Evolutionary conservation across 129 eudicot species (phyloP), one percentile per base, ranked within the genome.

Genomic region (Flaveria sonorensis): DNA sequence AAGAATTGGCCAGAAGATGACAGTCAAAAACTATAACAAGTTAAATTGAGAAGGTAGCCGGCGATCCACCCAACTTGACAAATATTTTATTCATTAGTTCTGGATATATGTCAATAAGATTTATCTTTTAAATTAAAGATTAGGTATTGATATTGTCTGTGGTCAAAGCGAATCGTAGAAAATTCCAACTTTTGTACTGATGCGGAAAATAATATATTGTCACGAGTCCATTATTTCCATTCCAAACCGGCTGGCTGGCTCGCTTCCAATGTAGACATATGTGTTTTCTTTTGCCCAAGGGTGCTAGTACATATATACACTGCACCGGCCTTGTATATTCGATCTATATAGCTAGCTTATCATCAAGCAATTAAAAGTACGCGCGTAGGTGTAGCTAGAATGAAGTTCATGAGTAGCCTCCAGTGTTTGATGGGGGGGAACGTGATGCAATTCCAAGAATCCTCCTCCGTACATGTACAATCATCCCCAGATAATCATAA

Each of bases 371-470:
- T 32, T 32, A 32, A 32, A 32, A 4, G 39, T 32, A 32, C 39
- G 32, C 32, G 32, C 32, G 39, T 32, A 32, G 7, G 39, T 32
- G 39, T 32, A 32, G 39, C 8, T 21, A 12, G n/a, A 36, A 82
- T 82, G 85, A 82, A 77, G 82, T 72, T 82, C 16, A 64, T 77
- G 64, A 64, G 57, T 47, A 71, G 78, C 59, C 63, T 71, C 53
- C 77, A 77, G 42, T 77, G 82, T 30, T 72, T 82, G 45, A 72
- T 82, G 78, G 79, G 79, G 0, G 85, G 82, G 8, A 82, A 82
- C 61, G 74, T 45, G 46, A 75, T 82, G 11, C 81, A 69, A 0
- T 62, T 69, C 20, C 81, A 47, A 15, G 18, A 39, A 13, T 20
- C 77, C 13, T 71, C 71, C 1, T 73, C 80, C 28, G 11, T 12